Conservation (phyloP, 2,329 filamentous ascomycete genomes). For the Neonectria sp. region DNA sequence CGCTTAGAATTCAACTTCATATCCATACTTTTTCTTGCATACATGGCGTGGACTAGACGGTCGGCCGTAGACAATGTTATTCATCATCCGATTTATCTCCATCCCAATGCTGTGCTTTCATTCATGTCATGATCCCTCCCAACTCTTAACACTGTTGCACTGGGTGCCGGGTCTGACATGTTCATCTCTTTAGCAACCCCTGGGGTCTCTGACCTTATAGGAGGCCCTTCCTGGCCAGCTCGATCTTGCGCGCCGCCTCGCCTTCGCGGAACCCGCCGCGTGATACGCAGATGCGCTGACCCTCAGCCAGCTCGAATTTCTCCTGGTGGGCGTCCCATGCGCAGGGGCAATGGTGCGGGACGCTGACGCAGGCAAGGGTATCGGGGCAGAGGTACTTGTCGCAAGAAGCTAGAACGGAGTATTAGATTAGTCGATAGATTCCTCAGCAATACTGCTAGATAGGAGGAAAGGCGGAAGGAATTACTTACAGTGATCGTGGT, state of each 20-base stretch:
- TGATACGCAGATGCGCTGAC: conserved; percentile 80
- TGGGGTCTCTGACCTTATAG: conserved; percentile 61
- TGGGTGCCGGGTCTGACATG: not conserved
- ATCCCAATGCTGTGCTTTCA: conserved; percentile 1
- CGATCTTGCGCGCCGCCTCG: conserved; percentile 82
- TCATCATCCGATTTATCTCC: not conserved
- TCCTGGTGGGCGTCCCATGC: conserved; percentile 83
- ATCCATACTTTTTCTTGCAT: conserved; percentile 7
- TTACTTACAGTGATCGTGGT: conserved; percentile 75
- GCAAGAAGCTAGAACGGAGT: conserved; percentile 77
- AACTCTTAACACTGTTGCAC: not conserved
- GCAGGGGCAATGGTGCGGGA: conserved; percentile 97
- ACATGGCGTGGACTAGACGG: conserved; percentile 3
- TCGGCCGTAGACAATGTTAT: not conserved
- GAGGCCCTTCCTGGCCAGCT: conserved; percentile 84
- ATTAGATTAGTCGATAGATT: not conserved
- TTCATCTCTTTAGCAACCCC: no score
- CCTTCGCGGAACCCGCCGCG: conserved; percentile 82
- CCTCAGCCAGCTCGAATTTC: conserved; percentile 82
- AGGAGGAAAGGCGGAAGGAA: not conserved
- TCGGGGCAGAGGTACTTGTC: conserved; percentile 95
- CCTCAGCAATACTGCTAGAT: not conserved
- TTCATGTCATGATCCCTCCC: conserved; percentile 12
- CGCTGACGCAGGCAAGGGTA: conserved; percentile 94
- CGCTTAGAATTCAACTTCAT: conserved; percentile 33